Evolutionary conservation across 768 basidiomycete genomes (phyloP), one percentile per base, ranked within the genome.

Genomic region (Inosperma sp.): DNA sequence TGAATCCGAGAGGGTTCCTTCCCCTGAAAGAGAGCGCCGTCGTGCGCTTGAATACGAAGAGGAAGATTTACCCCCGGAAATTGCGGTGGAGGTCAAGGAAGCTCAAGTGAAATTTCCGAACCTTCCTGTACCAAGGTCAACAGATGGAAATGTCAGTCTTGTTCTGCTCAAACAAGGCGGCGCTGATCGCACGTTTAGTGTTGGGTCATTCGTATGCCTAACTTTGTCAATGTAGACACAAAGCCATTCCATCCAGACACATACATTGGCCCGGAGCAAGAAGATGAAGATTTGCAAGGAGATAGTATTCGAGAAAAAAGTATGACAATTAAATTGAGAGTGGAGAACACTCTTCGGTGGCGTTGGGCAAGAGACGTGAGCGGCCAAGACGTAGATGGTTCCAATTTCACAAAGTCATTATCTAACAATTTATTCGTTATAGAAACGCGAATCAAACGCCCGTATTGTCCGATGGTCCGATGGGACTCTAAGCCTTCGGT

Each of bases 331-430:
- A 92, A 90, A 64, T 78, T 90, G 42, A 86, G 88, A 58, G 89
- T 96, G 7, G 90, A 93, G 72, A 96, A 96, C 66, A 94, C 93
- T 5, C 77, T 98, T 16, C 80, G 96, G 31, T 99, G 96, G 96
- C 82, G 85, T 59, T 99, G 96, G 96, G 75, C 76, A 1, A 88
- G 86, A 64, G 87, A 88, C 56, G 78, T 78, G 50, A 71, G 75
- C 33, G 89, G 85, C 5, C 71, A 81, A 61, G 86, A 89, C 60
- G 94, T 94, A 61, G 72, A 89, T 76, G 8, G 42, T 42, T 30
- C 37, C 36, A 48, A 19, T 2, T 45, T 33, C 19, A 30, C 26
- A 19, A 14, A 30, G 44, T 7, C 4, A 16, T 44, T 27, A 21
- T 49, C 29, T 53, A n/a, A 51, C 40, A 27, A 7, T 33, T 10